These are phyloP conservation scores for Malus fusca DNA, from an alignment of 306 rosid genomes.

Conservation along the genomic window DNA sequence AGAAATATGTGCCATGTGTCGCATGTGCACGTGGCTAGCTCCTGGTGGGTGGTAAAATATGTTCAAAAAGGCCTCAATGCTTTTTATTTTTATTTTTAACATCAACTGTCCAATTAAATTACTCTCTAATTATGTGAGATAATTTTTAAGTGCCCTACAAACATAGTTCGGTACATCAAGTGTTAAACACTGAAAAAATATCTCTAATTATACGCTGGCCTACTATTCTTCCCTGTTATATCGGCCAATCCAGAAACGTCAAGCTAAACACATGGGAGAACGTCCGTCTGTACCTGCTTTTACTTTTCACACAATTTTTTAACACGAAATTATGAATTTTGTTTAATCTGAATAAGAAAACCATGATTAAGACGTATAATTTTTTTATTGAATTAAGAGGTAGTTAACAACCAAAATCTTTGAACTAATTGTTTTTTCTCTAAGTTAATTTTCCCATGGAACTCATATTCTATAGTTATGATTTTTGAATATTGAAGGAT, in stretches of 20 bases:
- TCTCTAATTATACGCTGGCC: neutral
- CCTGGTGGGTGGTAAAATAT: slow-evolving; percentile 3
- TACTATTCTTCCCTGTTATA: neutral
- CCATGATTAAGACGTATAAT: neutral
- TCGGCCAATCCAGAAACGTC: neutral
- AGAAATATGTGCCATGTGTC: slow-evolving; percentile 50
- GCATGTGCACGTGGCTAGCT: slow-evolving; percentile 25
- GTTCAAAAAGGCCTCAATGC: neutral
- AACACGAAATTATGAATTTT: neutral
- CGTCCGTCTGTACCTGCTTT: slow-evolving; percentile 50
- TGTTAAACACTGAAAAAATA: too few species aligned
- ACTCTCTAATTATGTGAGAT: neutral
- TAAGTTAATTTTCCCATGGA: neutral
- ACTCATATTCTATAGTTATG: neutral
- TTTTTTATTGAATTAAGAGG: too few species aligned
- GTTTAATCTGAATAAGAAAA: neutral
- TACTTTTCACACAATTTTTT: slow-evolving; percentile 9
- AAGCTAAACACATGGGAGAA: slow-evolving; percentile 26
- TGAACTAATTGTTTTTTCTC: neutral
- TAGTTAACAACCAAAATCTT: neutral
- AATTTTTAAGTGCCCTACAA: too few species aligned
- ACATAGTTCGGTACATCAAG: too few species aligned
- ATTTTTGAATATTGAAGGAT: neutral
- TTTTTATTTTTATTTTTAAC: neutral
- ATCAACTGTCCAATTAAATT: neutral